phyloP scores from a whole-genome alignment of 2,329 filamentous ascomycete species.

The Paramyrothecium roridum region DNA sequence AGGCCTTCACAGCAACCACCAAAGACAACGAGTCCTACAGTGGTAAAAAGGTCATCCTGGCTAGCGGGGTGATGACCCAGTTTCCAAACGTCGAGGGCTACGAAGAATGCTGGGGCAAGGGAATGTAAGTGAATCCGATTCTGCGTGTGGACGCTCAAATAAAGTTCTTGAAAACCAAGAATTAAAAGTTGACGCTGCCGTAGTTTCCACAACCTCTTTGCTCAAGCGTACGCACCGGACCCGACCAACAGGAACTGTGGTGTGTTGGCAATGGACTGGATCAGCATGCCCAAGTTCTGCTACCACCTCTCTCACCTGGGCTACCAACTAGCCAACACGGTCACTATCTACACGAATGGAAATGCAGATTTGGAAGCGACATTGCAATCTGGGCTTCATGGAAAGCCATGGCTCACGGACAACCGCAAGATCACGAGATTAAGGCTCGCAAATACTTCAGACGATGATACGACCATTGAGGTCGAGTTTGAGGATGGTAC shows the following conservation, averaged over 20 bases:
- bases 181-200: background rate
- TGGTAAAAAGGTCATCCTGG: background rate
- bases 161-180: background rate
- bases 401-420: background rate
- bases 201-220: constrained; percentile 1
- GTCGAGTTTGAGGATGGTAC: background rate
- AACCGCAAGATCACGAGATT: background rate
- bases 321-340: background rate
- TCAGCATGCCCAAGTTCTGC: background rate
- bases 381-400: background rate
- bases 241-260: background rate
- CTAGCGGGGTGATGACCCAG: background rate
- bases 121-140: background rate
- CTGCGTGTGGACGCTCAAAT: background rate
- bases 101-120: background rate
- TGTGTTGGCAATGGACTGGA: constrained; percentile 1
- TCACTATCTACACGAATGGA: background rate
- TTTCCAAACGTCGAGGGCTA: background rate
- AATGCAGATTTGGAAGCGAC: background rate
- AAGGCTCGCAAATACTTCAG: background rate
- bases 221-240: background rate
- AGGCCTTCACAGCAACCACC: background rate
- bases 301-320: background rate
- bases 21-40: background rate
- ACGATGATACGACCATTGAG: background rate